Evolutionary conservation across 768 basidiomycete genomes (phyloP), one percentile per base, ranked within the genome.

Genomic region (Rhodotorula babjevae): DNA sequence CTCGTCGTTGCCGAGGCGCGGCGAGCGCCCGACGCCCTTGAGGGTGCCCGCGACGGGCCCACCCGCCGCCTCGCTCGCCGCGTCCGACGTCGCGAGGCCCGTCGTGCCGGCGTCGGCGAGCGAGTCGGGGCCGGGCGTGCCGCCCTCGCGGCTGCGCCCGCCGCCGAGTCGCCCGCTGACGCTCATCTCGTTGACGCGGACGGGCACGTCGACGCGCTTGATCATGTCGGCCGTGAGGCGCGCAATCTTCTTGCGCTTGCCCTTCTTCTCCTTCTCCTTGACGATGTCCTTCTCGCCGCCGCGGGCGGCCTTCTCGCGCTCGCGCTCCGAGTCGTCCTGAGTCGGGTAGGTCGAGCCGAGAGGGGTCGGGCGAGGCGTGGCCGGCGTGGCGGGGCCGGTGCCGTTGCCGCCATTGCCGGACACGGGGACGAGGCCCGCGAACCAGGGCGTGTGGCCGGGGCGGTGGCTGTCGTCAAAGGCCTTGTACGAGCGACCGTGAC

Each of bases 191-290:
- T 78, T 77, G 50, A 75, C 69, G 52, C 52, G 55, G 21, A 74
- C 76, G 50, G 77, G 77, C 9, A 65, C 68, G 49, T 77, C 78
- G 29, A 74, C 63, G 4, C 90, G 84, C 44, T 87, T 85, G 67
- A 93, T 91, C 90, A 92, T 91, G 66, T 90, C 87, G 36, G 89
- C 83, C 61, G 85, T 82, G 12, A 92, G 69, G 44, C 44, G 44
- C 44, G 44, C 44, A 15, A 46, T 46, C 63, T 77, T 82, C 12
- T 69, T 69, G 53, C 60, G 46, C 71, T 76, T 78, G 36, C 69
- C 67, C 64, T 74, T 74, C 63, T 74, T 73, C 49, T 71, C 67
- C 49, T 71, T 69, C 25, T 61, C 63, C 42, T 61, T 63, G 55
- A 29, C 61, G 61, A 60, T 62, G 50, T 71, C 69, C 50, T 27